Evolutionary conservation across 1,284 basidiomycete genomes (phyloP).

Genomic region (Thelephora terrestris): DNA sequence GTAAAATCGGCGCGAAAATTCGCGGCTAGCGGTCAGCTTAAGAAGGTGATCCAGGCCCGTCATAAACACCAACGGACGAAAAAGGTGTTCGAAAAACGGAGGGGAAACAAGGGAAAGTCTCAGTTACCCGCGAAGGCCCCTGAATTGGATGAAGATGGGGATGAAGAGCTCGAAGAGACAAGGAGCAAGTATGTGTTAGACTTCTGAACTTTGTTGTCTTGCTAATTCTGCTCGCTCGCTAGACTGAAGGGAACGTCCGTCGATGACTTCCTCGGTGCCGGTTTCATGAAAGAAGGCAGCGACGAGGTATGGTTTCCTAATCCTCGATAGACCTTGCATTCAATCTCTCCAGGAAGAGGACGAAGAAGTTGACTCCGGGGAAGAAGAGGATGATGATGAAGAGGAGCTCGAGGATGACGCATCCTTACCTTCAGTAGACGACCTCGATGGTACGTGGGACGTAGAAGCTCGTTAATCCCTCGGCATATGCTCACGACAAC

Average conservation of each 20-base stretch:
- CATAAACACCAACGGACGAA: slow-evolving; percentile 68
- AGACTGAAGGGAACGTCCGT: slow-evolving; percentile 50
- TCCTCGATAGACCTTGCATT: slow-evolving; percentile 1
- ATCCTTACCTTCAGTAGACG: slow-evolving; percentile 70
- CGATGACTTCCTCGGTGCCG: slow-evolving; percentile 72
- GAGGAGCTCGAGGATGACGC: slow-evolving; percentile 49
- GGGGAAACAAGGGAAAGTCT: slow-evolving; percentile 35
- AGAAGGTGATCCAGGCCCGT: slow-evolving; percentile 73
- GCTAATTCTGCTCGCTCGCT: not conserved
- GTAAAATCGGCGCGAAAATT: slow-evolving; percentile 81
- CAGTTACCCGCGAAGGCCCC: slow-evolving; percentile 18
- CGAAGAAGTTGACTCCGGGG: slow-evolving; percentile 22
- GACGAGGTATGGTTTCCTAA: slow-evolving; percentile 23
- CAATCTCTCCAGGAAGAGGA: slow-evolving; percentile 10
- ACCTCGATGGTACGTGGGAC: slow-evolving; percentile 48
- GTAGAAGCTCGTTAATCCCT: not conserved
- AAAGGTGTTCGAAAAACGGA: slow-evolving; percentile 58
- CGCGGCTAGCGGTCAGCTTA: slow-evolving; percentile 77
- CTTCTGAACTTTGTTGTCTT: not conserved
- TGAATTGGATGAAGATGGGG: slow-evolving; percentile 12
- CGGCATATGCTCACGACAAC: not conserved
- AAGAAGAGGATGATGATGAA: slow-evolving; percentile 37
- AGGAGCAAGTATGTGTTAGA: slow-evolving; percentile 16
- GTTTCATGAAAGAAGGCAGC: slow-evolving; percentile 61
- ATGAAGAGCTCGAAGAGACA: slow-evolving; percentile 27